Percentiles rank a stretch among this genome's conserved stretches.
These are phyloP conservation scores for Candida palmyrensis DNA, from an alignment of 805 yeast genomes.

Conservation along the genomic window DNA sequence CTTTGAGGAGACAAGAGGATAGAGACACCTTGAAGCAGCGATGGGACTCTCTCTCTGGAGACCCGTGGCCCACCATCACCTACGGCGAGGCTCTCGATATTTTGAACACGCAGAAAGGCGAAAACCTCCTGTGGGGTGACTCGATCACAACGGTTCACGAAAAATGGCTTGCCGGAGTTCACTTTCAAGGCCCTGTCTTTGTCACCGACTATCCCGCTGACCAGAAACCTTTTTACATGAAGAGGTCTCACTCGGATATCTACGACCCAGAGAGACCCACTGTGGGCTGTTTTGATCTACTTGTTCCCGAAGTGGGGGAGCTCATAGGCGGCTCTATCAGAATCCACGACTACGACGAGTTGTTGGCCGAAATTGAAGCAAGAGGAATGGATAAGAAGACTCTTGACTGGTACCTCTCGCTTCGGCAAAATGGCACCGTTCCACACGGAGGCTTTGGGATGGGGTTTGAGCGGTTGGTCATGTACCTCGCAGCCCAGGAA, in stretches of 20 bases:
- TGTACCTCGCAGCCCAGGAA: slow-evolving; percentile 66
- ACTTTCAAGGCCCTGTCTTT: slow-evolving; percentile 72
- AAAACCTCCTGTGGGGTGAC: slow-evolving; percentile 55
- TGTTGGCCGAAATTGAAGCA: slow-evolving; percentile 45
- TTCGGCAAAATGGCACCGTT: slow-evolving; percentile 71
- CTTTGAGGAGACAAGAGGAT: slow-evolving; percentile 33
- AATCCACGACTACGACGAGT: slow-evolving; percentile 53
- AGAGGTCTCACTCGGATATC: slow-evolving; percentile 28
- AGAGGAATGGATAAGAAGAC: slow-evolving; percentile 56
- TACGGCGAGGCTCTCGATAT: slow-evolving; percentile 71
- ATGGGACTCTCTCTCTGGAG: slow-evolving; percentile 51
- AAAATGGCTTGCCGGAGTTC: slow-evolving; percentile 74
- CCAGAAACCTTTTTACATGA: slow-evolving; percentile 93
- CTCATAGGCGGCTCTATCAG: slow-evolving; percentile 92
- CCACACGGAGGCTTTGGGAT: slow-evolving; percentile 98
- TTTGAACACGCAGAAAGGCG: slow-evolving; percentile 26
- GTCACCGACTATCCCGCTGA: slow-evolving; percentile 80
- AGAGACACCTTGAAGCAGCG: slow-evolving; percentile 36
- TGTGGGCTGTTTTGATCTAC: slow-evolving; percentile 84
- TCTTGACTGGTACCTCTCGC: slow-evolving; percentile 75
- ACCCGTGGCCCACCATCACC: slow-evolving; percentile 64
- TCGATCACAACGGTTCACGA: slow-evolving; percentile 82
- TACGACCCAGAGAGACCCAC: slow-evolving; percentile 40
- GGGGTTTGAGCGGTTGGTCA: slow-evolving; percentile 84
- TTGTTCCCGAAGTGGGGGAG: slow-evolving; percentile 91